These are phyloP conservation scores for Kockovaella imperatae DNA, from an alignment of 768 basidiomycete species.

Conservation along the genomic window DNA sequence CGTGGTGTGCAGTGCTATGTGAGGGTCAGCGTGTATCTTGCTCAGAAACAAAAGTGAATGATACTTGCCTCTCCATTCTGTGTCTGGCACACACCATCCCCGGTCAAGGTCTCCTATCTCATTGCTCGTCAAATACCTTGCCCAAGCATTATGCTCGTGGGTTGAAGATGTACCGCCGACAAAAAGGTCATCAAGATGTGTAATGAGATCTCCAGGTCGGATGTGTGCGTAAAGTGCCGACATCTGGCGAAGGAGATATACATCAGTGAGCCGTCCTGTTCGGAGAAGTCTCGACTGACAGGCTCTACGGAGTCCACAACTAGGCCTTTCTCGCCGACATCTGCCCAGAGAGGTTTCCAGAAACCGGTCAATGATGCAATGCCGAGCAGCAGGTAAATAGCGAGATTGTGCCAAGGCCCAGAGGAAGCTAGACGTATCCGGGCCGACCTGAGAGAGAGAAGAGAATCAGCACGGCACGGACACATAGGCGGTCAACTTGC, in stretches of 20 bases:
- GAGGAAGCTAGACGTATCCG: constrained; percentile 58
- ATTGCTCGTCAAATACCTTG: constrained; percentile 49
- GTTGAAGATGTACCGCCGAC: too few relatives aligned
- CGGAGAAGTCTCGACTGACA: constrained; percentile 46
- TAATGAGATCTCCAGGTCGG: constrained; percentile 55
- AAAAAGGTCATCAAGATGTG: constrained; percentile 57
- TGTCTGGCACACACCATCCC: constrained; percentile 59
- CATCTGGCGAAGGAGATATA: constrained; percentile 45
- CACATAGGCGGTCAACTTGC: constrained; percentile 27
- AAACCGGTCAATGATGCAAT: constrained; percentile 26
- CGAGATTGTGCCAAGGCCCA: constrained; percentile 71
- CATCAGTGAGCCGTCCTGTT: not conserved
- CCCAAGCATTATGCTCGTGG: constrained; percentile 13
- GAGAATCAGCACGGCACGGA: not conserved
- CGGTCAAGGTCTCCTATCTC: constrained; percentile 40
- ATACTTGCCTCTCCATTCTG: constrained; percentile 42
- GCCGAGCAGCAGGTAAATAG: constrained; percentile 49
- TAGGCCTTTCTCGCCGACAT: constrained; percentile 52
- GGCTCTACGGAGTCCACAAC: constrained; percentile 54
- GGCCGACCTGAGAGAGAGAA: constrained; percentile 12
- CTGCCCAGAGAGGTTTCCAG: constrained; percentile 51
- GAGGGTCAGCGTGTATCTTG: constrained; percentile 2
- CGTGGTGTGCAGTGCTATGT: not conserved
- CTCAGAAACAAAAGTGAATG: not conserved
- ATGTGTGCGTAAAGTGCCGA: constrained; percentile 60